Percentiles rank a stretch among this genome's conserved stretches.
Conservation (phyloP, 495 filamentous ascomycete genomes). For the Penicillium manginii region DNA sequence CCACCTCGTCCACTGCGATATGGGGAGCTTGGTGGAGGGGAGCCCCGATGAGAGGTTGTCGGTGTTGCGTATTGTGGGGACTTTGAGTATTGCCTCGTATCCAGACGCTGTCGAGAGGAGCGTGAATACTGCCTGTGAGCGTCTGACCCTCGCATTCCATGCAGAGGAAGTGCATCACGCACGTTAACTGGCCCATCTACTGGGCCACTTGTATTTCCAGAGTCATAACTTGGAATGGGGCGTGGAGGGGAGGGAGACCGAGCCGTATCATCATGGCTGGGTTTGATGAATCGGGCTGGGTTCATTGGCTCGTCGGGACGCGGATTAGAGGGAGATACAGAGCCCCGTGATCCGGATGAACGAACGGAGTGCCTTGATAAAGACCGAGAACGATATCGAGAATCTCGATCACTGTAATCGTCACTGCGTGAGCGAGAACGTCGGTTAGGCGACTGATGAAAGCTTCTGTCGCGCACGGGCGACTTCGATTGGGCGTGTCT, state of each 20-base stretch:
- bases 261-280: slow-evolving; percentile 26
- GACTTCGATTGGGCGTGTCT: slow-evolving; percentile 34
- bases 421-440: slow-evolving; percentile 34
- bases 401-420: slow-evolving; percentile 34
- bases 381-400: slow-evolving; percentile 38
- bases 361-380: slow-evolving; percentile 39
- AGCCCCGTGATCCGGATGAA: slow-evolving; percentile 38
- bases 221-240: slow-evolving; percentile 39
- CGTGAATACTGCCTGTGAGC: slow-evolving; percentile 32
- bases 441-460: slow-evolving; percentile 32
- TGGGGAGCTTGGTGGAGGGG: slow-evolving; percentile 69
- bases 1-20: slow-evolving; percentile 60
- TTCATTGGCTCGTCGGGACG: slow-evolving; percentile 35
- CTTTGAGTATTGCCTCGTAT: slow-evolving; percentile 55
- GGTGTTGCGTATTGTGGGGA: slow-evolving; percentile 63
- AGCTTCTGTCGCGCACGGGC: slow-evolving; percentile 35
- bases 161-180: slow-evolving; percentile 40
- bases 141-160: slow-evolving; percentile 41
- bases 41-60: slow-evolving; percentile 65
- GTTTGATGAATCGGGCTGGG: slow-evolving; percentile 32
- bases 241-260: slow-evolving; percentile 47
- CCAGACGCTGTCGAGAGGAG: slow-evolving; percentile 40
- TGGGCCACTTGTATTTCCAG: slow-evolving; percentile 28
- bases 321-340: slow-evolving; percentile 30
- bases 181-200: slow-evolving; percentile 26